Evolutionary conservation across 1,284 basidiomycete species (phyloP).

Genomic region (Chalciporus sp.): DNA sequence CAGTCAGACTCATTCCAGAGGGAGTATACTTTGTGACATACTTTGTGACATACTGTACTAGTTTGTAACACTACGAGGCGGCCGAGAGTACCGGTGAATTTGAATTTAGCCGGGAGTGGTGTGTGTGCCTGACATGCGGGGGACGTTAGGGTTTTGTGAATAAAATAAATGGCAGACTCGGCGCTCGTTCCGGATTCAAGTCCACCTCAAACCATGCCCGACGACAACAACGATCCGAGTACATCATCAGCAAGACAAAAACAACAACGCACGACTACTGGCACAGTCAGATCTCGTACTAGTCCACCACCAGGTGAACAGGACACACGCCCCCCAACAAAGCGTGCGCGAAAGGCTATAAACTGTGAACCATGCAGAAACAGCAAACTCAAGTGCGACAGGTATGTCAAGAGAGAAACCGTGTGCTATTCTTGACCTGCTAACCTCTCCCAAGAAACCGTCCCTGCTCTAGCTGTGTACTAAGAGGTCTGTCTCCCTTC

Average conservation of each 20-base stretch:
- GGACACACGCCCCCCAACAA: slow-evolving; percentile 64
- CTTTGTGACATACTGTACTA: too few species aligned
- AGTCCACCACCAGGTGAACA: slow-evolving; percentile 46
- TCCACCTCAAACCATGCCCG: slow-evolving; percentile 44
- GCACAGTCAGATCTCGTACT: slow-evolving; percentile 49
- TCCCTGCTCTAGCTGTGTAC: slow-evolving; percentile 80
- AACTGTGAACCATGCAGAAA: slow-evolving; percentile 84
- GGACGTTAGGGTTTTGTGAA: slow-evolving; percentile 1
- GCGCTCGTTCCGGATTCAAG: background rate
- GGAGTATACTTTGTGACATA: too few species aligned
- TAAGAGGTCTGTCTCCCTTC: slow-evolving; percentile 54
- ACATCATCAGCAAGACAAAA: slow-evolving; percentile 48
- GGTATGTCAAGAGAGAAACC: too few species aligned
- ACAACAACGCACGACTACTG: slow-evolving; percentile 38
- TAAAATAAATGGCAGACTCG: background rate
- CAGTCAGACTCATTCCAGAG: too few species aligned
- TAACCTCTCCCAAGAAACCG: slow-evolving; percentile 58
- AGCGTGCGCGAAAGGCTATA: slow-evolving; percentile 79
- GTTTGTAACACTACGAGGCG: background rate
- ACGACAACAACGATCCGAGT: slow-evolving; percentile 40
- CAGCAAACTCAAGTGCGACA: slow-evolving; percentile 84
- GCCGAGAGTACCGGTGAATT: background rate
- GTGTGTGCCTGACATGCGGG: slow-evolving; percentile 1
- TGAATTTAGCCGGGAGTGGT: background rate
- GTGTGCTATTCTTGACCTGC: background rate